Conservation (phyloP, 108 stramenopile genomes). For the Nitzschia inconspicua region DNA sequence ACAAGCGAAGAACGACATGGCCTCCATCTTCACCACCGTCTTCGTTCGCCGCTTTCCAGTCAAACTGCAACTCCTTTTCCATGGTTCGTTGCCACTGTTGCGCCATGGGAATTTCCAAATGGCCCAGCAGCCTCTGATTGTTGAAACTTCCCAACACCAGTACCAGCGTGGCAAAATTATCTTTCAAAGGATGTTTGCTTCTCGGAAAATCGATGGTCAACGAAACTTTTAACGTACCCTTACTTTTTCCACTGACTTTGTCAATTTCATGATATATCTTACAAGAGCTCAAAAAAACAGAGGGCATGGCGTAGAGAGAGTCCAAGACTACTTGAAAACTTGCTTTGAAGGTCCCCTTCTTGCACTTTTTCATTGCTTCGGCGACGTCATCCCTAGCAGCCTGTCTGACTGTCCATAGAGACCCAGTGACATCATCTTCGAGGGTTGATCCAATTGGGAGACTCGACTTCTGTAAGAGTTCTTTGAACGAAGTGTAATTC, state of each 20-base stretch:
- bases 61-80: slow-evolving; percentile 42
- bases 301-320: slow-evolving; percentile 16
- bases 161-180: slow-evolving; percentile 16
- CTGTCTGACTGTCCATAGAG: slow-evolving; percentile 6
- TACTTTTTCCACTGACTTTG: slow-evolving; percentile 23
- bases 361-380: slow-evolving; percentile 21
- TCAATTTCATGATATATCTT: slow-evolving; percentile 11
- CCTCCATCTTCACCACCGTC: slow-evolving; percentile 42
- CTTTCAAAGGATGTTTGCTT: not conserved
- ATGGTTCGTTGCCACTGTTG: slow-evolving; percentile 11
- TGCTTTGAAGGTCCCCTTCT: slow-evolving; percentile 4
- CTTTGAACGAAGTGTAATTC: slow-evolving; percentile 1
- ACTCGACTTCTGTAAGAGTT: slow-evolving; percentile 2
- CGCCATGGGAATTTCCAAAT: slow-evolving; percentile 15
- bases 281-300: slow-evolving; percentile 6
- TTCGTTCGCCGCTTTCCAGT: slow-evolving; percentile 51
- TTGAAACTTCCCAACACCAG: slow-evolving; percentile 40
- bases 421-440: not conserved
- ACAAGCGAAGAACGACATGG: slow-evolving; percentile 30
- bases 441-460: too few species aligned
- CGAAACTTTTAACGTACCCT: slow-evolving; percentile 15
- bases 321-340: slow-evolving; percentile 8
- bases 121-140: slow-evolving; percentile 26
- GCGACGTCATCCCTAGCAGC: slow-evolving; percentile 5
- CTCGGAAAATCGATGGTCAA: slow-evolving; percentile 22